Base-by-base conservation (phyloP, 169 alveolate genomes). In the Blepharisma undulans region DNA sequence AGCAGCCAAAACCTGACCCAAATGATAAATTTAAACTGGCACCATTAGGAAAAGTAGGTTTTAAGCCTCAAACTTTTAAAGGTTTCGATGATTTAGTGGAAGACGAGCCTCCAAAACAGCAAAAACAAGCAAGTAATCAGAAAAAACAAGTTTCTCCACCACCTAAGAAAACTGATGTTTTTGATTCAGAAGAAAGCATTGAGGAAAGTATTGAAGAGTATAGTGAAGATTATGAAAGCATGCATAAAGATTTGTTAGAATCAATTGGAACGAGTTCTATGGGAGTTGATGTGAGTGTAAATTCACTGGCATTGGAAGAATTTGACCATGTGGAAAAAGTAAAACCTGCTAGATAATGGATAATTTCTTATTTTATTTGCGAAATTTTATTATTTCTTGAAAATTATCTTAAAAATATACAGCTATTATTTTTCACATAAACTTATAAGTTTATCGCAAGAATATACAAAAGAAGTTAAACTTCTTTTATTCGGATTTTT, bases 251-350 rank as follows among this genome's bases (percentile, higher is more conserved):
- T 36, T 18, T 82, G 33, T 36, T 36, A 19, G 89, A 82, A 30
- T 82, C 89, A 22, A n/a, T 32, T 21, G 89, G 78, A n/a, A 78
- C 86, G 8, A 82, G 89, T n/a, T 92, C 96, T n/a, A 90, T 92
- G 89, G 96, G 97, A 72, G 91, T 80, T 80, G 97, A 95, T 86
- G 94, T 94, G 32, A 95, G 96, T 71, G 97, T 95, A 3, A 93
- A 95, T 92, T 90, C 96, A 0, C 92, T 92, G 29, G 93, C 93
- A 6, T 79, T 95, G 89, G 97, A 95, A 72, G 95, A 93, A 60
- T 93, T 92, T 92, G 95, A 95, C 78, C 94, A 95, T 86, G 89
- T 95, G 12, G 97, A 95, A 89, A 89, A 84, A 30, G 95, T 92
- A 36, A 92, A 90, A 76, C 87, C 74, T 21, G 76, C 89, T n/a